Evolutionary conservation across 148 eudicot genomes (phyloP).

Genomic region (Selenicereus undatus): DNA sequence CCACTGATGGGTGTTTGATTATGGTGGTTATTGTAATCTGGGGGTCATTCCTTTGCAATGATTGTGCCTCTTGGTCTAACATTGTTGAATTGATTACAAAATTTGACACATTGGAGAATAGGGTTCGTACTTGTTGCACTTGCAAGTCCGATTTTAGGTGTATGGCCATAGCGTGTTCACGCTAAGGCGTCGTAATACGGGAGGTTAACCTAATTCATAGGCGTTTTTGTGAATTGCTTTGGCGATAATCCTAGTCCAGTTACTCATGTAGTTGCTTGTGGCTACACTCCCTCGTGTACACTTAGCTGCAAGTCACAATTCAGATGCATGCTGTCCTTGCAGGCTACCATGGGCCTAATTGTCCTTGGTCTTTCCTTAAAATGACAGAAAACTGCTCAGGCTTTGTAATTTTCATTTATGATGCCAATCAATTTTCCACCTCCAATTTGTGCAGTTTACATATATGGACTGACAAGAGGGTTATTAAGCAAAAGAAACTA

Average conservation of each 20-base stretch:
- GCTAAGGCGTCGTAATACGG: neutral
- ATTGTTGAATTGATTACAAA: neutral
- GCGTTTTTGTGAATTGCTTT: neutral
- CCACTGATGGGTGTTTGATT: neutral
- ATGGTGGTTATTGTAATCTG: neutral
- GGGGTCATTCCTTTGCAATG: neutral
- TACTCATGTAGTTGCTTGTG: neutral
- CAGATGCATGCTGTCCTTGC: neutral
- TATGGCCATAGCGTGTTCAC: neutral
- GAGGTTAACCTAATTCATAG: neutral
- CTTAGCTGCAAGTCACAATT: neutral
- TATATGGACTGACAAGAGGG: neutral
- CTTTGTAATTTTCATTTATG: neutral
- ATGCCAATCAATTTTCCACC: neutral
- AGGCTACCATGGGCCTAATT: neutral
- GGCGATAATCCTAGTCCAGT: neutral
- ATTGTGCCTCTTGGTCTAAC: neutral
- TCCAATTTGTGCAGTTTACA: neutral
- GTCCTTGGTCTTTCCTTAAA: neutral
- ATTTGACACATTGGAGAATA: neutral
- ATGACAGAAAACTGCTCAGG: neutral
- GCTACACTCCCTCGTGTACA: too few species aligned
- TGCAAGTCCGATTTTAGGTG: too few species aligned
- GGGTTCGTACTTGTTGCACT: too few species aligned
- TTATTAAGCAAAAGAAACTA: too few species aligned